phyloP scores from a whole-genome alignment of 306 rosid genomes.

The Cicer bijugum region DNA sequence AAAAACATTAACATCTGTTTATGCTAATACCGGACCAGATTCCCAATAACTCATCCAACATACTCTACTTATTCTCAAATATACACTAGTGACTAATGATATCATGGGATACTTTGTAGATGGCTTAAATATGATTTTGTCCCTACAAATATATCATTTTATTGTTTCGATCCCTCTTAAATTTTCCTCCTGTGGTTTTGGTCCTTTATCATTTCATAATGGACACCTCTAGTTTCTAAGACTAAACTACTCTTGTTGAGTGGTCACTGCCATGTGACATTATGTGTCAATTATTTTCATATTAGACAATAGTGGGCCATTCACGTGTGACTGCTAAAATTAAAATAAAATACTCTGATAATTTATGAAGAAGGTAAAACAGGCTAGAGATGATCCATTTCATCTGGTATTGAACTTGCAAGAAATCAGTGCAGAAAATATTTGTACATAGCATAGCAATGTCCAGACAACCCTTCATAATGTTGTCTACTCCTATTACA shows the following conservation, averaged over 20 bases:
- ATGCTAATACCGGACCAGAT: neutral
- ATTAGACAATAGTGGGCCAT: constrained; percentile 5
- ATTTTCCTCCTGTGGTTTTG: neutral
- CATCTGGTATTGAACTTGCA: neutral
- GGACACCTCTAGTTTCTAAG: neutral
- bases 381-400: neutral
- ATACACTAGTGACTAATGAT: neutral
- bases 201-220: constrained; percentile 3
- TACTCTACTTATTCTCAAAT: constrained; percentile 12
- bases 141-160: neutral
- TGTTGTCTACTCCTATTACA: neutral
- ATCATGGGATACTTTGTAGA: constrained; percentile 13
- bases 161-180: neutral
- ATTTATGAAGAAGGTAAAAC: constrained; percentile 5
- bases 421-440: neutral
- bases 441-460: neutral
- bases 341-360: constrained; percentile 4
- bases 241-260: constrained; percentile 11
- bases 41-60: neutral
- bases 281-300: constrained; percentile 13
- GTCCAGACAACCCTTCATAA: constrained; percentile 11
- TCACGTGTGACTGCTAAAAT: neutral
- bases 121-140: neutral
- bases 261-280: constrained; percentile 1
- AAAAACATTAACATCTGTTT: neutral